Evolutionary conservation across 345 rosid genomes (phyloP).

Genomic region (Rhizophora apiculata): DNA sequence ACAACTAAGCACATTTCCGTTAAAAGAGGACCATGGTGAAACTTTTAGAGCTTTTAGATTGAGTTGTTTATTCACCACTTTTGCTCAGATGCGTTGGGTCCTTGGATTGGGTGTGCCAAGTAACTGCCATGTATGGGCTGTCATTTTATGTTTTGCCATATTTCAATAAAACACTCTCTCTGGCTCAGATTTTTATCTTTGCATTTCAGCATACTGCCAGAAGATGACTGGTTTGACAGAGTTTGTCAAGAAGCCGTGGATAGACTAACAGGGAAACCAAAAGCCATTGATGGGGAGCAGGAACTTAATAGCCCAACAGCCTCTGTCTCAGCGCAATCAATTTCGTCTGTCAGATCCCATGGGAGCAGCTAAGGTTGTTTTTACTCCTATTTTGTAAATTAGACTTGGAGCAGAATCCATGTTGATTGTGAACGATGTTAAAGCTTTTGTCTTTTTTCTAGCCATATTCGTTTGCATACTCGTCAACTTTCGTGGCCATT

Average conservation of each 20-base stretch:
- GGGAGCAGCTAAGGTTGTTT: constrained; percentile 56
- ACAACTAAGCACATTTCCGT: no score
- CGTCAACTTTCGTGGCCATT: no score
- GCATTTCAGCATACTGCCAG: constrained; percentile 68
- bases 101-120: not conserved
- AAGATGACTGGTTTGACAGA: constrained; percentile 87
- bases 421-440: constrained; percentile 14
- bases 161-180: not conserved
- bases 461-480: not conserved
- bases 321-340: constrained; percentile 93
- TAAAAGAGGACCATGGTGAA: no score
- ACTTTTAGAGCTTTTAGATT: no score
- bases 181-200: not conserved
- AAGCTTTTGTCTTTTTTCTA: not conserved
- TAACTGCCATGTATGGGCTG: not conserved
- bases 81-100: no score
- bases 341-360: constrained; percentile 86
- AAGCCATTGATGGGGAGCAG: constrained; percentile 69
- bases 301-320: constrained; percentile 91
- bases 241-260: constrained; percentile 79
- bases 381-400: constrained; percentile 34
- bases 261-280: constrained; percentile 79
- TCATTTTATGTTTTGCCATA: not conserved
- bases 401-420: constrained; percentile 17
- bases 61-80: no score